A percentile compares a stretch with the other conserved stretches of the same genome.
phyloP scores from a whole-genome alignment of 495 filamentous ascomycete species.

The Penicillium odoratum region DNA sequence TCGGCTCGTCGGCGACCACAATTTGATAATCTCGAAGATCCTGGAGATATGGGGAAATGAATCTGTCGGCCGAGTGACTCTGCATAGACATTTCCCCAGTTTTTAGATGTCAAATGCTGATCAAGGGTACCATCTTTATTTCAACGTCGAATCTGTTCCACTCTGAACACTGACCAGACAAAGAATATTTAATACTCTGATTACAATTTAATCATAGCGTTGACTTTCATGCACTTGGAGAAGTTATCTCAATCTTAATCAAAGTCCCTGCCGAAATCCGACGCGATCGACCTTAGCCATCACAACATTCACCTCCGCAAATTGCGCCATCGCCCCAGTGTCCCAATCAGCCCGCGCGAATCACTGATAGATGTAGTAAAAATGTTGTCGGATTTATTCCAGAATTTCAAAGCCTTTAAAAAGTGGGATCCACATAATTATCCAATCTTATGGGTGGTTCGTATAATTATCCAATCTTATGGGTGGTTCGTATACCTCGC shows the following conservation, averaged over 20 bases:
- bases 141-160: background rate
- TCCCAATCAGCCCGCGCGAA: slow-evolving; percentile 19
- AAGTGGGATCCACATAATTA: background rate
- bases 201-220: too few species aligned
- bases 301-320: slow-evolving; percentile 34
- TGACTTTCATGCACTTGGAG: too few species aligned
- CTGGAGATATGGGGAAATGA: background rate
- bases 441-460: slow-evolving; percentile 10
- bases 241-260: slow-evolving; percentile 2
- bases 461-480: slow-evolving; percentile 8
- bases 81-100: background rate
- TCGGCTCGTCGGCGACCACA: slow-evolving; percentile 5
- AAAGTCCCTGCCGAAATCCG: background rate
- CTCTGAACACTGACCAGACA: background rate
- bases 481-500: slow-evolving; percentile 13
- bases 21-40: background rate
- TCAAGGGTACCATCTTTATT: background rate
- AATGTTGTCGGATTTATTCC: background rate
- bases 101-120: background rate
- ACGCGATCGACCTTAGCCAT: slow-evolving; percentile 13
- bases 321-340: slow-evolving; percentile 33
- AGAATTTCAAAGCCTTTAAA: background rate
- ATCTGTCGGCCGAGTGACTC: slow-evolving; percentile 14
- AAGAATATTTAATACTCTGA: too few species aligned
- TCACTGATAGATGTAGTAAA: background rate